Evolutionary conservation across 2,329 filamentous ascomycete genomes (phyloP).

Genomic region (Penicillium paneum): DNA sequence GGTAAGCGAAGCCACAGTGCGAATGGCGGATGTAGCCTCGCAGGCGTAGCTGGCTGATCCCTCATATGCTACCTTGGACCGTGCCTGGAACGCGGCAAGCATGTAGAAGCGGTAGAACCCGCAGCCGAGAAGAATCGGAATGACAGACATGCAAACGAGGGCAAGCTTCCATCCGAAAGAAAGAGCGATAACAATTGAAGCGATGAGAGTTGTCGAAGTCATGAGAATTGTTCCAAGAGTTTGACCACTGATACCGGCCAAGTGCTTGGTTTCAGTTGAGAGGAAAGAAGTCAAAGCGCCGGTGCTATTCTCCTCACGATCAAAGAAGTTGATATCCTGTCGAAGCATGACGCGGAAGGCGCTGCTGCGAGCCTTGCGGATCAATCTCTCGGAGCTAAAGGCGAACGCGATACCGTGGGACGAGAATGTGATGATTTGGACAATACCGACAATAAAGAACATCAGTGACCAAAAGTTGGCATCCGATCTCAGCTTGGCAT

Average conservation of each 20-base stretch:
- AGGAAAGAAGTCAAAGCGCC: conserved; percentile 86
- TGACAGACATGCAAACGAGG: conserved; percentile 73
- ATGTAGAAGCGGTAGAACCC: conserved; percentile 88
- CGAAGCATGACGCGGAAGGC: conserved; percentile 86
- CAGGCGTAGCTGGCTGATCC: conserved; percentile 82
- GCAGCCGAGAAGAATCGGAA: conserved; percentile 73
- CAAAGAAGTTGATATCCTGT: conserved; percentile 91
- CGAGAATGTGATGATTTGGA: conserved; percentile 66
- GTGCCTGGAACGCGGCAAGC: conserved; percentile 72
- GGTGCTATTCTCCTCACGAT: conserved; percentile 81
- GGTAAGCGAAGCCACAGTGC: conserved; percentile 87
- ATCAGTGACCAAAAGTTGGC: conserved; percentile 85
- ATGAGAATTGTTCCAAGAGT: conserved; percentile 84
- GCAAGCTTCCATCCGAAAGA: conserved; percentile 84
- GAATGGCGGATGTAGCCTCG: conserved; percentile 89
- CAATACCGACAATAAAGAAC: conserved; percentile 79
- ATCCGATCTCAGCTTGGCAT: conserved; percentile 60
- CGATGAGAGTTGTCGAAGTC: conserved; percentile 73
- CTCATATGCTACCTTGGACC: conserved; percentile 76
- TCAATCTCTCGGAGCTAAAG: conserved; percentile 78
- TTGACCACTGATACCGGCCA: conserved; percentile 81
- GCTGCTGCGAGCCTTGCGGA: conserved; percentile 75
- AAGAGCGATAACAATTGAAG: conserved; percentile 67
- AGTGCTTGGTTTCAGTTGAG: conserved; percentile 82
- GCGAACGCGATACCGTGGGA: conserved; percentile 73